These are phyloP conservation scores for Hymenoscyphus linearis DNA, from an alignment of 2,329 filamentous ascomycete genomes.

Conservation along the genomic window DNA sequence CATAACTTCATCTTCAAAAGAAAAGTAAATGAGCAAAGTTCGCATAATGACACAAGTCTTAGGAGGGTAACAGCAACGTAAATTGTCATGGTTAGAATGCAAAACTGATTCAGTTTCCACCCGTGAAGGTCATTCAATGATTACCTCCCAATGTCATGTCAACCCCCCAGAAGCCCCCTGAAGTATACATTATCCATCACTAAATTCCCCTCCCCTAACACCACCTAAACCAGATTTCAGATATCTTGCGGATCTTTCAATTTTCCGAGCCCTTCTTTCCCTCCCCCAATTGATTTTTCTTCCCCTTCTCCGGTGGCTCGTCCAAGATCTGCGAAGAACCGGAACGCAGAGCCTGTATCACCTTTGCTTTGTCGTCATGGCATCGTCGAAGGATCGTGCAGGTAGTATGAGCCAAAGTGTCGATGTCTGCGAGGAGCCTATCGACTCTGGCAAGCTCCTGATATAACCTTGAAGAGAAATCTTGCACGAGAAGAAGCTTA, in stretches of 20 bases:
- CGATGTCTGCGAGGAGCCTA: not conserved
- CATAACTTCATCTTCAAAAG: not conserved
- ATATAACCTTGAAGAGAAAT: not conserved
- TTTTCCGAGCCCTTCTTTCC: not conserved
- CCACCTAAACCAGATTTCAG: too few species aligned
- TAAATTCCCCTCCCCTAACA: too few species aligned
- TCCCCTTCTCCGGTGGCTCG: not conserved
- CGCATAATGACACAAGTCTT: not conserved
- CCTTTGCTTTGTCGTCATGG: not conserved
- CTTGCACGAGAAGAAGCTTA: not conserved
- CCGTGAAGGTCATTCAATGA: too few species aligned
- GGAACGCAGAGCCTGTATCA: not conserved
- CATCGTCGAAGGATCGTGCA: not conserved
- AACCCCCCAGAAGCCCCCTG: too few species aligned
- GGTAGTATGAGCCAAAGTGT: not conserved
- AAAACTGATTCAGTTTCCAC: not conserved
- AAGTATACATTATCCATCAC: too few species aligned
- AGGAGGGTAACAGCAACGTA: not conserved
- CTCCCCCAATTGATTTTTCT: not conserved
- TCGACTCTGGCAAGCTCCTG: not conserved
- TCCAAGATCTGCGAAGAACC: not conserved
- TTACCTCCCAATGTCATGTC: too few species aligned
- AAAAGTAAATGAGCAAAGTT: too few species aligned
- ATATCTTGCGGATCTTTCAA: too few species aligned
- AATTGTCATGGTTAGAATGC: not conserved